Base-by-base conservation (phyloP, 495 filamentous ascomycete species). In the Chaetomium cochliodes region DNA sequence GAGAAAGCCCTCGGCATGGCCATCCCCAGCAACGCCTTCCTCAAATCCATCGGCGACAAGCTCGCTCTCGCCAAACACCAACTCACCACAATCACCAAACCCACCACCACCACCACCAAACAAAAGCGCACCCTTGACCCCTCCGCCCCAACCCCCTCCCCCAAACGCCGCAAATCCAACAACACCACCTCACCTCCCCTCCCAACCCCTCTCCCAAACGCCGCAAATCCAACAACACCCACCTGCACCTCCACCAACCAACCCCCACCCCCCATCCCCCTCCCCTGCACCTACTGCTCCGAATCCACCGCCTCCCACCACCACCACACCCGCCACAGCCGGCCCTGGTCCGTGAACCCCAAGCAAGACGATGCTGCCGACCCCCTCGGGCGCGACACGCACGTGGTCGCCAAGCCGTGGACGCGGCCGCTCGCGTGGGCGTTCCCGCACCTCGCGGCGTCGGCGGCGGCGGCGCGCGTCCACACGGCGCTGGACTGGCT, bases 251-350 rank as follows among this genome's bases (percentile, higher is more conserved):
- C 55, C 20, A 25, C 58, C 23, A 18, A 23, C 30, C 28, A 30
- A 6, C 42, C 30, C 16, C 16, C 53, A 16, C 3, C 20, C n/a
- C 5, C 54, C 20, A 47, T 26, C 47, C 59, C 46, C 13, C 60
- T 67, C 15, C 60, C 65, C 0, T 67, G 65, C 54, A n/a, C 16
- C 54, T 54, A 59, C 60, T 67, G 60, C 65, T 51, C 65, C 53
- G 47, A 62, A 15, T 59, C 65, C 13, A 53, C 39, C 47, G 65
- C 60, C 44, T 23, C 37, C 16, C 47, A 53, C 65, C 28, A 11
- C 15, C 46, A 11, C 20, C 7, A 15, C 22, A 30, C 53, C 1
- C 58, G 56, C 9, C 53, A 22, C 22, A 0, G n/a, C 20, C 18
- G 53, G 11, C 20, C 41, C 41, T 44, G 41, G 41, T 2, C 28